These are phyloP conservation scores for Candida schatavii DNA, from an alignment of 805 yeast species.

Conservation along the genomic window DNA sequence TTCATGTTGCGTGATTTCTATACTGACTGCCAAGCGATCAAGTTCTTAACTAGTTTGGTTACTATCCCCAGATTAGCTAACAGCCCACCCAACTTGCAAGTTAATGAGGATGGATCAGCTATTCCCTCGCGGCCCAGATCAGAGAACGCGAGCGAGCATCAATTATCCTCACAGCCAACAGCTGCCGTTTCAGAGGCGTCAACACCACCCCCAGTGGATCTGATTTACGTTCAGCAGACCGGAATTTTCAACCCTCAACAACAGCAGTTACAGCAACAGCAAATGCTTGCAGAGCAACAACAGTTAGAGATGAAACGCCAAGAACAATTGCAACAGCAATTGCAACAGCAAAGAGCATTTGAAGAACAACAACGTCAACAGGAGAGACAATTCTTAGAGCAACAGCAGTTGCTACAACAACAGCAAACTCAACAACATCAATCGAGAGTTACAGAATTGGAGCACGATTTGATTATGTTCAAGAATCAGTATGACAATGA, in stretches of 20 bases:
- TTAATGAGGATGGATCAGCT: constrained; percentile 42
- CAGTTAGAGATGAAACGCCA: constrained; percentile 63
- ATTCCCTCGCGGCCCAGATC: constrained; percentile 30
- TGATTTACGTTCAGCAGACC: constrained; percentile 50
- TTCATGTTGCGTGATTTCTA: constrained; percentile 76
- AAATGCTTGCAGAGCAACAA: constrained; percentile 58
- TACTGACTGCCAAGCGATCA: constrained; percentile 84
- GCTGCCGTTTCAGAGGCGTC: constrained; percentile 27
- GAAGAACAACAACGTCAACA: constrained; percentile 72
- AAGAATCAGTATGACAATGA: constrained; percentile 84
- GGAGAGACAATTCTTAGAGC: constrained; percentile 63
- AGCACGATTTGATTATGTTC: constrained; percentile 72
- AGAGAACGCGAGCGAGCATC: constrained; percentile 15
- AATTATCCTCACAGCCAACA: constrained; percentile 46
- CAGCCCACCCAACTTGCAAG: constrained; percentile 57
- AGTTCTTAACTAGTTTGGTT: constrained; percentile 75
- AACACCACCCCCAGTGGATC: constrained; percentile 39
- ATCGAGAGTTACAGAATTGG: constrained; percentile 76
- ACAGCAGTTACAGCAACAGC: constrained; percentile 31
- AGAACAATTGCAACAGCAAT: constrained; percentile 65
- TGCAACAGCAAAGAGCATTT: constrained; percentile 70
- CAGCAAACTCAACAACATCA: constrained; percentile 74
- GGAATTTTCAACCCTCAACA: constrained; percentile 41
- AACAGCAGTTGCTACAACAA: constrained; percentile 63
- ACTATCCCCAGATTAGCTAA: constrained; percentile 68